Base-by-base conservation (phyloP, 1,284 basidiomycete species). In the Austropuccinia psidii region DNA sequence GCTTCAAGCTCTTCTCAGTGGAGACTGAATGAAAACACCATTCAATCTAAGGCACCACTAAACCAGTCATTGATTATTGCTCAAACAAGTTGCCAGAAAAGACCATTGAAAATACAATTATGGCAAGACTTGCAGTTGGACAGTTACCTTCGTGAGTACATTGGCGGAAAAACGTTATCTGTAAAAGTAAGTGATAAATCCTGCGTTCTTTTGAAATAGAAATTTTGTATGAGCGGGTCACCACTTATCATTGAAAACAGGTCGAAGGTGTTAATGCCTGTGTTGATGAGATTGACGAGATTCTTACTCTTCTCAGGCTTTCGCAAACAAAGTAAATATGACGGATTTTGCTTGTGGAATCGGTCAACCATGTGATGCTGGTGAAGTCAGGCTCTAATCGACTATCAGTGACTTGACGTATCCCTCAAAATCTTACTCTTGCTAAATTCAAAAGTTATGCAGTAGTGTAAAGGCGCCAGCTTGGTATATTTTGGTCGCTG, bases 271-370 rank as follows among this genome's bases (percentile, higher is more conserved):
- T 19, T 17, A 17, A 57, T 31, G 24, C n/a, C 7, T 54, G 31
- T 43, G 1, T 70, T 49, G 17, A 49, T 19, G 21, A 52, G 55
- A 15, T n/a, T 43, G 11, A 27, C 55, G 9, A 7, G 9, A n/a
- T 15, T 52, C 39, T 27, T 9, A 49, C n/a, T 2, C n/a, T 17
- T 49, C 33, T 8, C 41, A 73, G 70, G 70, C 70, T 24, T 73
- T 62, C 31, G 70, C 70, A 2, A 65, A 73, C 57, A 29, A 64
- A 37, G 60, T 73, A 17, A 73, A 73, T 33, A 61, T 73, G 24
- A 73, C 70, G n/a, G 57, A 73, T 61, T 45, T 73, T 33, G 61
- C 50, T 27, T 73, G 70, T 35, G 70, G 70, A 24, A 73, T 73
- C 15, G 70, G 70, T n/a, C 37, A 41, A 24, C 65, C 31, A 9